Base-by-base conservation (phyloP, 1,139 yeast genomes). In the Suhomyces bokatorum region DNA sequence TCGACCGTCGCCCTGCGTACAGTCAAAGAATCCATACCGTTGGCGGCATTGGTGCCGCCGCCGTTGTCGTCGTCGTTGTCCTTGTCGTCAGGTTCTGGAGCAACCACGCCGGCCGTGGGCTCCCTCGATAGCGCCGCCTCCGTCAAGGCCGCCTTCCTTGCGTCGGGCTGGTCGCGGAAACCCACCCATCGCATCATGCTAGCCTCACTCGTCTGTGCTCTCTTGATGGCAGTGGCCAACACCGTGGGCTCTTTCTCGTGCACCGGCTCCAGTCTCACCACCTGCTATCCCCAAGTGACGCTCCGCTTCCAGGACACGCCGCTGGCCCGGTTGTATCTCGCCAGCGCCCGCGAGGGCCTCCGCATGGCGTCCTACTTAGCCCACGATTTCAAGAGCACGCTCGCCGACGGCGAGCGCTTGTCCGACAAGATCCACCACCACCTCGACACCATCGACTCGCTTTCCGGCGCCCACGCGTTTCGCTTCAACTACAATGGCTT, bases 341-440 rank as follows among this genome's bases (percentile, higher is more conserved):
- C 62, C 5, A 67, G 75, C 4, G 67, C 78, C 10, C 67, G 75
- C 44, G 83, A 79, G 47, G 77, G 80, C 14, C 61, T 81, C 40
- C 73, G 71, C 50, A 67, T 81, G 50, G 58, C 81, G 11, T 75
- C 86, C 0, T 80, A 76, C 52, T 62, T 82, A 45, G 83, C 85
- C 0, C 70, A 74, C 35, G 87, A 82, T 54, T 70, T 81, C 39
- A 69, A 69, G 39, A 57, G 63, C 13, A 32, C 32, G 65, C 37
- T 60, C 60, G 49, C 47, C 46, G 57, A 56, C 43, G 57, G 57
- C 17, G 60, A 59, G 29, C 58, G 28, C 39, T 49, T 32, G 24
- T 45, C 47, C n/a, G 52, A 51, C 28, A 54, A 56, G 15, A 44
- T 55, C 32, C 44, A 48, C 36, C 44, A 48, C 36, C 56, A 56